Evolutionary conservation across 1,139 yeast species (phyloP).

Genomic region (Hyphopichia wangnamkhiaoensis): DNA sequence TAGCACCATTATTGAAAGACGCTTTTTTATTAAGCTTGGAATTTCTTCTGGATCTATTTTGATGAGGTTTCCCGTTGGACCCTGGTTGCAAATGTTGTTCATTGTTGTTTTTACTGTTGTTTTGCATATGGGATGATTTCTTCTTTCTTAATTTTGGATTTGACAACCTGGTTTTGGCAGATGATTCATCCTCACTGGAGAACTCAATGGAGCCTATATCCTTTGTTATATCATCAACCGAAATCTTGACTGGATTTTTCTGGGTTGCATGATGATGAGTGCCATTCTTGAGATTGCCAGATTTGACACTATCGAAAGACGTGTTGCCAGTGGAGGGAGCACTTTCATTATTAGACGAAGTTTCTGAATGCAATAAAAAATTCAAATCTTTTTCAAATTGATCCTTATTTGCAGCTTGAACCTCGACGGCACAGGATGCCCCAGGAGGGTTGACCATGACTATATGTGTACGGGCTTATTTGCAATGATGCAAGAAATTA

Average conservation of each 20-base stretch:
- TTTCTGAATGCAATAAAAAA: background rate
- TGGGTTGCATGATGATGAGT: background rate
- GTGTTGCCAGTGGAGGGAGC: background rate
- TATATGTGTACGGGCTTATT: too few species aligned
- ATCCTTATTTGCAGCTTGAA: background rate
- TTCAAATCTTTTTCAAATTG: conserved; percentile 1
- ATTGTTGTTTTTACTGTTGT: background rate
- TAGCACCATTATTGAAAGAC: background rate
- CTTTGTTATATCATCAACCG: conserved; percentile 22
- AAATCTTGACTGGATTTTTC: conserved; percentile 6
- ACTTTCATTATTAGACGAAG: background rate
- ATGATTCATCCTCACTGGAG: too few species aligned
- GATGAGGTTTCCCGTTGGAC: background rate
- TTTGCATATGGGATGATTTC: conserved; percentile 1
- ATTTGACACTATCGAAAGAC: background rate
- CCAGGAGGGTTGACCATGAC: too few species aligned
- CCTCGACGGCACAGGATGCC: too few species aligned
- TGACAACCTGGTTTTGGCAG: too few species aligned
- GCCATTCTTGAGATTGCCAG: too few species aligned
- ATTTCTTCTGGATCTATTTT: background rate
- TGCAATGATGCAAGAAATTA: too few species aligned
- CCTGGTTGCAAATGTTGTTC: background rate
- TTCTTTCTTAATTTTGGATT: conserved; percentile 4
- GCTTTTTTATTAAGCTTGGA: background rate
- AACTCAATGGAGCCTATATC: conserved; percentile 27